Percentiles rank a stretch among this genome's conserved stretches.
Evolutionary conservation across 768 basidiomycete species (phyloP).

Genomic region (Boletus reticulatus): DNA sequence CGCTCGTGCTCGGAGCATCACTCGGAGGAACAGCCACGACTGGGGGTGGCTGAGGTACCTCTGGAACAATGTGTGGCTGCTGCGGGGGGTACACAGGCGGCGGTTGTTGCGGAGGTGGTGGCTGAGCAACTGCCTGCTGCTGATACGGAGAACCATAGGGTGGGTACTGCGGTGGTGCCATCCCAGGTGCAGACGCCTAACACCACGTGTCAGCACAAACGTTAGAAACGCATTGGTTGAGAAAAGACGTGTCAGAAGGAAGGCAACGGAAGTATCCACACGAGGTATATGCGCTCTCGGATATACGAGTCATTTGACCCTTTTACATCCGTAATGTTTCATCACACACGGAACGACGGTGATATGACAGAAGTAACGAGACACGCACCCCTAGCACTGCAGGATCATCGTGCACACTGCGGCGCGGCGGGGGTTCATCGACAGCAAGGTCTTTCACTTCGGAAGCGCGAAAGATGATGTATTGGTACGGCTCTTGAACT

Average conservation of each 20-base stretch:
- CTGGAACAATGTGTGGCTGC: constrained; percentile 25
- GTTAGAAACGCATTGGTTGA: neutral
- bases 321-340: constrained; percentile 48
- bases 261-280: constrained; percentile 62
- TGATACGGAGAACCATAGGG: constrained; percentile 32
- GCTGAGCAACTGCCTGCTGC: constrained; percentile 31
- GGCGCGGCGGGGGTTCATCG: constrained; percentile 58
- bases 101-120: constrained; percentile 30
- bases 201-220: constrained; percentile 11
- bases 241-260: constrained; percentile 46
- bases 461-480: constrained; percentile 88
- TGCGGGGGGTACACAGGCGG: constrained; percentile 26
- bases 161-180: constrained; percentile 29
- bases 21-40: constrained; percentile 17
- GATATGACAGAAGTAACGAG: neutral
- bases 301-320: constrained; percentile 33
- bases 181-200: constrained; percentile 50
- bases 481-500: constrained; percentile 79
- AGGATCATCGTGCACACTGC: constrained; percentile 80
- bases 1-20: constrained; percentile 25
- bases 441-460: constrained; percentile 90
- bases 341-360: constrained; percentile 28
- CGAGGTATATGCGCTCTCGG: constrained; percentile 44
- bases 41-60: constrained; percentile 23
- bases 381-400: constrained; percentile 75